A percentile compares a stretch with the other conserved stretches of the same genome.
These are phyloP conservation scores for Xylariaceae sp. DNA, from an alignment of 2,329 filamentous ascomycete species.

Conservation along the genomic window DNA sequence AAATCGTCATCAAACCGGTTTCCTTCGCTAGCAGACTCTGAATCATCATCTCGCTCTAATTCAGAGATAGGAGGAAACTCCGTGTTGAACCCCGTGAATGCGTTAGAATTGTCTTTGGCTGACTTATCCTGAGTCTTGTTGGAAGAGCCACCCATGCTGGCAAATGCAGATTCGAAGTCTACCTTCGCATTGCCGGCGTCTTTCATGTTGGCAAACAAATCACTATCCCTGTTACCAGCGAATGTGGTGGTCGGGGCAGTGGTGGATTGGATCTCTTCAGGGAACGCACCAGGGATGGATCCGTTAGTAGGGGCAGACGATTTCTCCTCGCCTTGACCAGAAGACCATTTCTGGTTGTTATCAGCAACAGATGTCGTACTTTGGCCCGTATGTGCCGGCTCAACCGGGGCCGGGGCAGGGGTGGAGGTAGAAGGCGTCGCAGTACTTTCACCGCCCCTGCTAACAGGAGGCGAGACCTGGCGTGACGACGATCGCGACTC, in stretches of 20 bases:
- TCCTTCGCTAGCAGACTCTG: constrained; percentile 74
- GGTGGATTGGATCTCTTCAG: constrained; percentile 44
- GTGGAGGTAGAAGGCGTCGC: constrained; percentile 33
- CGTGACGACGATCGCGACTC: constrained; percentile 78
- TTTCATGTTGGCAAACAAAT: constrained; percentile 55
- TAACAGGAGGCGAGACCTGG: constrained; percentile 73
- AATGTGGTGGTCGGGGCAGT: constrained; percentile 32
- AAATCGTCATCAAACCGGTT: constrained; percentile 96
- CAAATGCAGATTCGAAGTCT: constrained; percentile 85
- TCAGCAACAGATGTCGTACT: constrained; percentile 40
- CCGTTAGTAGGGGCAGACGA: constrained; percentile 36
- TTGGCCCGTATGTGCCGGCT: constrained; percentile 42
- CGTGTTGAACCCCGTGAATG: constrained; percentile 60
- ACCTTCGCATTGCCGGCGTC: constrained; percentile 68
- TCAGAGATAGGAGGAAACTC: constrained; percentile 97
- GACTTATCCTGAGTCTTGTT: constrained; percentile 50
- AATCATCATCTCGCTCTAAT: constrained; percentile 80
- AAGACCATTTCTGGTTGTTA: constrained; percentile 35
- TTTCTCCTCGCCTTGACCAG: constrained; percentile 30
- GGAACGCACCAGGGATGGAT: constrained; percentile 55
- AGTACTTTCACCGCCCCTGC: constrained; percentile 54
- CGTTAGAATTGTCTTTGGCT: constrained; percentile 46
- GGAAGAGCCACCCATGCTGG: constrained; percentile 65
- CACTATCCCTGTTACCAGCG: constrained; percentile 39
- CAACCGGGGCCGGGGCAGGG: constrained; percentile 43